phyloP scores from a whole-genome alignment of 2,329 filamentous ascomycete species.

The Phialocephala subalpina region DNA sequence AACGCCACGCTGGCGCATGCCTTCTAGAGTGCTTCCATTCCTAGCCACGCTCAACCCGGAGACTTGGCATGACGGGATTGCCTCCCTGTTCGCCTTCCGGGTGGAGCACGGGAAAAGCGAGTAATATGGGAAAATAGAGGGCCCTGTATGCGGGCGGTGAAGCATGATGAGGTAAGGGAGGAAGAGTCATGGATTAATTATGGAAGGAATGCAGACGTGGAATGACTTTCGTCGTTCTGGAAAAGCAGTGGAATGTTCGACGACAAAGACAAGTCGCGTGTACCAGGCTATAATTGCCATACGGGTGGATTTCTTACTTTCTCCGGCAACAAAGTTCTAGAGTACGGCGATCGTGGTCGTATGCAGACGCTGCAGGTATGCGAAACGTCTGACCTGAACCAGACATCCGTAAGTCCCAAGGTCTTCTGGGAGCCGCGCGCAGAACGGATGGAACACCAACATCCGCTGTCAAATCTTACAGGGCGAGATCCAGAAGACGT shows the following conservation, averaged over 20 bases:
- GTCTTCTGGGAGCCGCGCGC: conserved; percentile 24
- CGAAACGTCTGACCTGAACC: conserved; percentile 15
- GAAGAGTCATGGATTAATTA: conserved; percentile 52
- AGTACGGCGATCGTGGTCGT: not conserved
- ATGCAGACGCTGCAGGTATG: conserved; percentile 10
- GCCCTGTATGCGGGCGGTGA: not conserved
- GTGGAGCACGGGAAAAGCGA: conserved; percentile 4
- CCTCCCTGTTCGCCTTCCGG: not conserved
- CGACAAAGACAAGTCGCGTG: not conserved
- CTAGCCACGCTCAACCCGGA: not conserved
- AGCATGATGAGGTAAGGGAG: conserved; percentile 10
- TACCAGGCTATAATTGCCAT: not conserved
- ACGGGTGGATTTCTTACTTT: not conserved
- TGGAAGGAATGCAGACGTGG: not conserved
- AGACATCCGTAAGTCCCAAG: not conserved
- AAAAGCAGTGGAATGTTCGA: conserved; percentile 10
- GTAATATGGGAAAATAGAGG: not conserved
- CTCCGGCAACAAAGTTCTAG: too few species aligned
- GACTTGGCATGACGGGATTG: conserved; percentile 10
- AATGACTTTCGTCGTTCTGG: not conserved
- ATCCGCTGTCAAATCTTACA: not conserved
- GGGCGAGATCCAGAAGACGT: not conserved
- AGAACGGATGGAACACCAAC: conserved; percentile 6
- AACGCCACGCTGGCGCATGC: conserved; percentile 19
- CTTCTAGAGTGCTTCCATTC: conserved; percentile 34